Base-by-base conservation (phyloP, 139 green algal genomes). In the Tetradesmus lagerheimii region DNA sequence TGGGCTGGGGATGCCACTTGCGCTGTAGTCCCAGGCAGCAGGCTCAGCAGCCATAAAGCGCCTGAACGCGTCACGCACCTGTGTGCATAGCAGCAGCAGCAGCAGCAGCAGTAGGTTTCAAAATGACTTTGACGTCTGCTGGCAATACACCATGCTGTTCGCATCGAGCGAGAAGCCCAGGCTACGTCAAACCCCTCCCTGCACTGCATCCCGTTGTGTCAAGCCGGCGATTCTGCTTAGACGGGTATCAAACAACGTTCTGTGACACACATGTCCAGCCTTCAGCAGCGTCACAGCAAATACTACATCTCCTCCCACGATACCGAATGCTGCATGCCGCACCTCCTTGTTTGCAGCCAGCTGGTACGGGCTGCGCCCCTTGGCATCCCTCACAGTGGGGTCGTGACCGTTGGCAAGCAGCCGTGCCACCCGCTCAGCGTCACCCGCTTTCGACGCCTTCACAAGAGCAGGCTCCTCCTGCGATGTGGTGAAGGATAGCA, bases 61-160 rank as follows among this genome's bases (percentile, higher is more conserved):
- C 12, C 96, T 89, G 89, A 98, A 97, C 2, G 92, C 94, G 86
- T 98, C 95, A 6, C 96, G 93, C 23, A 94, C 93, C 14, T 90
- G 71, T 39, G 11, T 1, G 71, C 53, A 47, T 5, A 74, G 39
- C 50, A 66, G 53, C 29, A 71, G 67, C 31, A 45, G 62, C 53
- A 64, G 47, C 81, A 34, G 16, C 18, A 1, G 45, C 25, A 18
- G 18, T 38, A 62, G 27, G 43, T 50, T 50, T 50, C 6, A 50
- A 9, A 50, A 50, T 9, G 43, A 50, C 6, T 5, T 50, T 9
- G 43, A 50, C 9, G 43, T 50, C 6, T 50, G 43, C 43, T 50
- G 43, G 43, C 9, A 9, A 5, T 50, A 9, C 43, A 50, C 43
- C 43, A 50, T 50, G 43, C 43, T 50, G 43, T 50, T 50, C n/a